Evolutionary conservation across 352 stramenopile species (phyloP), one percentile per base, ranked within the genome.

Genomic region (Phytophthora aleatoria): DNA sequence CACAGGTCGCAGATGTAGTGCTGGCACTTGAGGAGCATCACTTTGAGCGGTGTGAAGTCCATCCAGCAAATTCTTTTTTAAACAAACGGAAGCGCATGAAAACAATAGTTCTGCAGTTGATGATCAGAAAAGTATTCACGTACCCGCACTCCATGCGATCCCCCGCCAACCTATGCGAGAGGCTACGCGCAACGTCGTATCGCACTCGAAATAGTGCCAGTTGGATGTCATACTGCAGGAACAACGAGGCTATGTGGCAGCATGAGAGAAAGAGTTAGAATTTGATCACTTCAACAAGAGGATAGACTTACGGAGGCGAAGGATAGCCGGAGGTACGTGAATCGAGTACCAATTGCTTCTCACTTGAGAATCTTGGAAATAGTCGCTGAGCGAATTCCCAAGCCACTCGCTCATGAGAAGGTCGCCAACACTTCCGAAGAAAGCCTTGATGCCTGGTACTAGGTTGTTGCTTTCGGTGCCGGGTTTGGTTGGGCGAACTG

Each of bases 141-240:
- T 47, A 74, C 67, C 61, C 67, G 28, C 67, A 74, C 38, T 74
- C 67, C 61, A 74, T 71, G 43, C 51, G 44, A 57, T 74, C 67
- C 3, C 35, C 56, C 1, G 55, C 67, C 61, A 74, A 35, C 8
- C 55, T 49, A 30, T 66, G 36, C 24, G 61, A 27, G 8, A 71
- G 41, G 6, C 26, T 36, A 51, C 20, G 20, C 7, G 61, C 39
- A 20, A 41, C 26, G 9, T 42, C 3, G 51, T 49, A 74, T 13
- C 30, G 42, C 12, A 71, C n/a, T 59, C 28, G 43, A 20, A 74
- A 74, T 27, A 7, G 16, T 16, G 10, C 26, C 8, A 30, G 5
- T 11, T 51, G 15, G 31, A 57, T 67, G 47, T 74, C 47, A 35
- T 64, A 61, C 55, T 64, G 43, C 50, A 74, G 15, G 13, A 59